Evolutionary conservation across 345 rosid species (phyloP), one percentile per base, ranked within the genome.

Genomic region (Clarkia xantiana): DNA sequence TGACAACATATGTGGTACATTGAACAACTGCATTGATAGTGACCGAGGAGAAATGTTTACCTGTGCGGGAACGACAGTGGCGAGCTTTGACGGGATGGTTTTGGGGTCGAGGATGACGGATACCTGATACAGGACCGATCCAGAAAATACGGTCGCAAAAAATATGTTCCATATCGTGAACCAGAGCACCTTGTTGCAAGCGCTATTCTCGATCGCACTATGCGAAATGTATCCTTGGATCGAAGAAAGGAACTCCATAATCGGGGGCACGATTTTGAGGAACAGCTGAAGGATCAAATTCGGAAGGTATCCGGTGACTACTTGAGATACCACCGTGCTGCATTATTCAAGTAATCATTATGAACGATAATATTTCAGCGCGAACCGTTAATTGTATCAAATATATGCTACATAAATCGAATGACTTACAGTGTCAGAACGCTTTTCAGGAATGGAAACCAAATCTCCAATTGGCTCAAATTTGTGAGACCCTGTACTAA

Each of bases 401-500:
- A n/a, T n/a, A n/a, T n/a, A n/a, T n/a, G n/a, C n/a, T n/a, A n/a
- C n/a, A n/a, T n/a, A 55, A 39, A 57, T 58, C 47, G 23, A 25
- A 44, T n/a, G 34, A 63, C 97, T 67, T 71, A 90, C 95, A 70
- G 19, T 51, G 80, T 68, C 43, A 86, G 78, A 56, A 90, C 51
- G 70, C 82, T 71, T 70, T 77, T 69, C 70, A 90, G 63, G 70
- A 81, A 81, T 17, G 97, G 97, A 67, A 90, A 74, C 81, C 73
- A 67, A 58, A 52, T 52, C 64, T 86, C 94, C 77, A 86, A 62
- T 62, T 85, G 88, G 62, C 56, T 63, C 43, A 90, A 71, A 74
- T 90, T 90, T 14, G 95, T 73, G 54, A 90, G 97, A 64, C 95
- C 95, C 83, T 90, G 97, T 58, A 86, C 97, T 45, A 90, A 42